Evolutionary conservation across 495 filamentous ascomycete species (phyloP), one percentile per base, ranked within the genome.

Genomic region (Coniosporium apollinis): DNA sequence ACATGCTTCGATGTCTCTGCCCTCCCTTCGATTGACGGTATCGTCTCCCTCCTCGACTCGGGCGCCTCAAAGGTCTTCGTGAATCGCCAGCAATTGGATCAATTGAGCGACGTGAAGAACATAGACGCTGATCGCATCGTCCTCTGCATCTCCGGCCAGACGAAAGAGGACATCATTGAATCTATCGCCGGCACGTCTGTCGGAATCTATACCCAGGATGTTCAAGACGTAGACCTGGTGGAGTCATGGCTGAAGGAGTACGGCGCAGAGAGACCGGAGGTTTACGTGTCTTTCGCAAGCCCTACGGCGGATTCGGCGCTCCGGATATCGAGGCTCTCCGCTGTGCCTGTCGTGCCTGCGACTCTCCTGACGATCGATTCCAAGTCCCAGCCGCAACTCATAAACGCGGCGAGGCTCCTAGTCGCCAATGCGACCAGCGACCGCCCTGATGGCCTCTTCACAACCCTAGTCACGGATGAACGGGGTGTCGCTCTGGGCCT

Each of bases 51-150:
- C 19, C 69, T 97, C 34, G 78, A 97, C 50, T 70, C 74, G 43
- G 89, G 91, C 34, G 83, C 83, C n/a, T 67, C 72, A 26, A 89
- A 77, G 55, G 75, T 92, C 30, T 86, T 96, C 54, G 75, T 93
- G 32, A 64, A 68, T 16, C 44, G 42, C 22, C 14, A 20, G 10
- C 57, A 60, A 34, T 64, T 74, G 31, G 66, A 77, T 30, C 76
- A 82, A 58, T 60, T 77, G 44, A 55, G 62, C 29, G 41, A 60
- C 36, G 64, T 70, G 45, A 60, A 69, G 31, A 63, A 66, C 22
- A 54, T 74, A 32, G 63, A 73, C 37, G 66, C 65, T 9, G 65
- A 68, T 28, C 62, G 77, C 13, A 45, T 81, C 10, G 62, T 74
- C 32, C 50, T 50, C 13, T 45, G 30, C 29, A 41, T 50, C 16